Percentiles rank a stretch among this genome's conserved stretches.
These are phyloP conservation scores for Pseudonitzschia pungens DNA, from an alignment of 108 stramenopile genomes.

Conservation along the genomic window DNA sequence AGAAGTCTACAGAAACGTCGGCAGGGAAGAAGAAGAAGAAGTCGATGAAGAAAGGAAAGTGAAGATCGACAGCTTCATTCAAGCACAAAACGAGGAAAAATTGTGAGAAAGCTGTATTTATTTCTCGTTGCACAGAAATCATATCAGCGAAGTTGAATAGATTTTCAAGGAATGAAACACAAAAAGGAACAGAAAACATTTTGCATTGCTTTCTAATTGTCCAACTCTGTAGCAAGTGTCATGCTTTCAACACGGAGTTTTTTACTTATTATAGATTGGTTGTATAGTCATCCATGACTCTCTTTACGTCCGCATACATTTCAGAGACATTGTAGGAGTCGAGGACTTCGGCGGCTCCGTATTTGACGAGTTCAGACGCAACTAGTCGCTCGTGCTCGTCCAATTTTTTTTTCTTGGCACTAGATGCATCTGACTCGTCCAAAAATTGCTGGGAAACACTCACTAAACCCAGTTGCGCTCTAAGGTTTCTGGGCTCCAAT, in stretches of 20 bases:
- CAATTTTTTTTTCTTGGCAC: conserved; percentile 47
- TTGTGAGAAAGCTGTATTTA: no score
- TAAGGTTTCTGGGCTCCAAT: conserved; percentile 57
- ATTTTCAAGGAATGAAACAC: no score
- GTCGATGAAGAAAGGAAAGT: background rate
- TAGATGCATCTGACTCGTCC: conserved; percentile 43
- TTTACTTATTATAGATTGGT: conserved; percentile 19
- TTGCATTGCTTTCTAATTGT: no score
- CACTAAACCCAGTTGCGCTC: conserved; percentile 75
- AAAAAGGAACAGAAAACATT: no score
- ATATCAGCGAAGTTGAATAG: no score
- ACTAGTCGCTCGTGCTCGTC: conserved; percentile 70
- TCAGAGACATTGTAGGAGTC: conserved; percentile 60
- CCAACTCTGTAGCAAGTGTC: no score
- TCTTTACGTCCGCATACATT: conserved; percentile 47
- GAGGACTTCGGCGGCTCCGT: conserved; percentile 57
- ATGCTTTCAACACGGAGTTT: no score
- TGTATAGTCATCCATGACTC: conserved; percentile 48
- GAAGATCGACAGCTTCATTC: no score
- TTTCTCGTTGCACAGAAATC: no score
- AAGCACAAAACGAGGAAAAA: no score
- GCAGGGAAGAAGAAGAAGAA: background rate
- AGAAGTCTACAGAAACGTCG: background rate
- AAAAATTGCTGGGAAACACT: conserved; percentile 66
- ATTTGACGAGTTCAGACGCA: conserved; percentile 67